Base-by-base conservation (phyloP, 306 rosid species). In the Cercis canadensis region DNA sequence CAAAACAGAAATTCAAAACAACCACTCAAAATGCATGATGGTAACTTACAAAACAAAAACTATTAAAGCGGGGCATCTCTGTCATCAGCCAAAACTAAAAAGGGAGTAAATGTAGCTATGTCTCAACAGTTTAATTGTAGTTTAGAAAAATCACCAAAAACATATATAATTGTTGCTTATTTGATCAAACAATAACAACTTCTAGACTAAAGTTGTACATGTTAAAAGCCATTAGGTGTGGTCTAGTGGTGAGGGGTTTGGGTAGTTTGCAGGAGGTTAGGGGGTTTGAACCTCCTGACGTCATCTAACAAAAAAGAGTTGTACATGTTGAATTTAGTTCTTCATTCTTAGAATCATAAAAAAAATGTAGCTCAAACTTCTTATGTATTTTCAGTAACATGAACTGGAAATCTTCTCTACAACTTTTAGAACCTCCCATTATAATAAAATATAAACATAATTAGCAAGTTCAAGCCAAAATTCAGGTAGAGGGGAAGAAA, bases 1-100 rank as follows among this genome's bases (percentile, higher is more conserved):
- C 5, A 65, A 59, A 66, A 64, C 34, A 52, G 5, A 81, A 67
- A 57, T 62, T 62, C 59, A 47, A 67, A 37, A 37, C 45, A 64
- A 62, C 50, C 61, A 32, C 33, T 41, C 14, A 68, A 70, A 67
- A 68, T 41, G 34, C 36, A 33, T 33, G 32, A 74, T 52, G 56
- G 41, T 40, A 68, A 56, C 13, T 60, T 49, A 50, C 11, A 18
- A 19, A 39, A 18, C 55, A 19, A n/a, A 40, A 67, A 71, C 31
- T 57, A 57, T 16, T 49, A 60, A 16, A 15, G 43, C 67, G 39
- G 68, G 29, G 29, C 29, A 24, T 24, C 29, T 37, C 0, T 8
- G 3, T 8, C 43, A 37, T 37, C 10, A 37, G 8, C 43, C 43
- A 37, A 37, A 8, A 37, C 1, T 5, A 37, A 40, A 12, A 64